Evolutionary conservation across 345 rosid species (phyloP).

Genomic region (Microcos paniculata): DNA sequence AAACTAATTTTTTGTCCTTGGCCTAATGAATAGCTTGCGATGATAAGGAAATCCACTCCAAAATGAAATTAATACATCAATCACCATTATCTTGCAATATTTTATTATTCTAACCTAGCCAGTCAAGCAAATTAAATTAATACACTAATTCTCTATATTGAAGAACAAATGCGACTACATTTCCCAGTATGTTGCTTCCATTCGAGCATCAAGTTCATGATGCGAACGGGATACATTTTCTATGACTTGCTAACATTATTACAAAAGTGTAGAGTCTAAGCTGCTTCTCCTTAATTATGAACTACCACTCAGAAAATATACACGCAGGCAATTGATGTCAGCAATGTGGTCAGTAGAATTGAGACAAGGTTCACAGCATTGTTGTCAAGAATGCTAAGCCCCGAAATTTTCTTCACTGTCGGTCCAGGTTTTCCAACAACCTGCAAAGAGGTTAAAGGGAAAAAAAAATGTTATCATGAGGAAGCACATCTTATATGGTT

Average conservation of each 20-base stretch:
- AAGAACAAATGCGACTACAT: background rate
- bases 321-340: slow-evolving; percentile 56
- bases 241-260: background rate
- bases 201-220: background rate
- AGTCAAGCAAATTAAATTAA: too few relatives aligned
- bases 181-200: background rate
- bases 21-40: background rate
- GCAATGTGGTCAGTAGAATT: slow-evolving; percentile 52
- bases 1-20: too few relatives aligned
- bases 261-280: background rate
- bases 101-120: background rate
- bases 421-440: slow-evolving; percentile 92
- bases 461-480: background rate
- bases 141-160: background rate
- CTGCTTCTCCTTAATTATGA: background rate
- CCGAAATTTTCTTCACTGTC: slow-evolving; percentile 87
- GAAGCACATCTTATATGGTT: background rate
- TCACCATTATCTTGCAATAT: background rate
- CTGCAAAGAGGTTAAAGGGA: slow-evolving; percentile 36
- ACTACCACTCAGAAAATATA: slow-evolving; percentile 60
- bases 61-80: background rate
- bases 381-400: slow-evolving; percentile 83
- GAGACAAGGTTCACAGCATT: slow-evolving; percentile 87
- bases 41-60: background rate
- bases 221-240: background rate